Conservation (phyloP, 176 grass and related monocot genomes). For the Tillandsia leiboldiana region DNA sequence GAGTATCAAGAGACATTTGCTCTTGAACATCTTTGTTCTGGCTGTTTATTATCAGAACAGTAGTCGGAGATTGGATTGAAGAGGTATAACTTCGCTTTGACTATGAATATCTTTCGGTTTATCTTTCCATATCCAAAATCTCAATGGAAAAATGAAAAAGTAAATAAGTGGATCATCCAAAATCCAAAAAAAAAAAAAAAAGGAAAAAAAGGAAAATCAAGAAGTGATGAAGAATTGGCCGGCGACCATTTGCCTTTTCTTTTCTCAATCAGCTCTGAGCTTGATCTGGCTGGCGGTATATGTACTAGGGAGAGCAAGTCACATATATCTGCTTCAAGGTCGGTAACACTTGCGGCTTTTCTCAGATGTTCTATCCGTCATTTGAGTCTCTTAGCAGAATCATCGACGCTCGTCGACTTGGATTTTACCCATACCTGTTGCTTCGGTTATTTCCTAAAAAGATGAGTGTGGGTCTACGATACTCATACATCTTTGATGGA, state of each 20-base stretch:
- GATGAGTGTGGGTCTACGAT: too few species aligned
- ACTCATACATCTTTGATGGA: too few species aligned
- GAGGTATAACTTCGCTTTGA: background rate
- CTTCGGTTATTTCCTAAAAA: too few species aligned
- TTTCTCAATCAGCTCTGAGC: background rate
- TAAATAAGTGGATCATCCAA: background rate
- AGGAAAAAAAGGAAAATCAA: background rate
- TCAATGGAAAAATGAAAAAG: background rate
- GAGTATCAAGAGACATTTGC: constrained; percentile 62
- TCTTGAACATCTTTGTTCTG: constrained; percentile 41
- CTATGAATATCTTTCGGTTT: background rate
- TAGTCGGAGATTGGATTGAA: background rate
- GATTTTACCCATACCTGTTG: too few species aligned
- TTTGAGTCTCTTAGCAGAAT: too few species aligned
- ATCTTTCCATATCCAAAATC: background rate
- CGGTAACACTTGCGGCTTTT: too few species aligned
- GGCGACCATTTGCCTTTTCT: background rate
- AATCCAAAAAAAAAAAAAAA: background rate
- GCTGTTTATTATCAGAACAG: constrained; percentile 24
- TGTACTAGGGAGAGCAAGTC: background rate
- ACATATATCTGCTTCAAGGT: background rate
- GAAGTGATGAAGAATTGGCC: background rate
- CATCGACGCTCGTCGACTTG: too few species aligned
- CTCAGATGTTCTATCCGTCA: too few species aligned
- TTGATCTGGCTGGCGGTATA: background rate